A percentile compares a stretch with the other conserved stretches of the same genome.
Evolutionary conservation across 2,329 filamentous ascomycete species (phyloP).

Genomic region (Metarhizium guizhouense): DNA sequence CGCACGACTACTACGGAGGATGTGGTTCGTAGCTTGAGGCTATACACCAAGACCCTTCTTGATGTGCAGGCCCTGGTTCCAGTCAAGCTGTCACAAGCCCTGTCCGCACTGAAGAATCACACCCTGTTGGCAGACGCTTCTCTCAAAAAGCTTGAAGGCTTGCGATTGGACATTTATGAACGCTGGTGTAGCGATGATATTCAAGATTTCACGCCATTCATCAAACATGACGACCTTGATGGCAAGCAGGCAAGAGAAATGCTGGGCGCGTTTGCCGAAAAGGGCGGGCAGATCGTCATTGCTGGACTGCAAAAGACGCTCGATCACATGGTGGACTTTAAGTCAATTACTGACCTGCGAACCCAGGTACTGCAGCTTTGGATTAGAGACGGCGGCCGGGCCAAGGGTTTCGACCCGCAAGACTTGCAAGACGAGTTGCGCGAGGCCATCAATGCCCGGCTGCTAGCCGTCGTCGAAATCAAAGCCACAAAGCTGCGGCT

Average conservation of each 20-base stretch:
- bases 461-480: constrained; percentile 52
- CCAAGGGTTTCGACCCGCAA: constrained; percentile 57
- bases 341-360: constrained; percentile 59
- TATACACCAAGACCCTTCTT: constrained; percentile 70
- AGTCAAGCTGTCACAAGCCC: constrained; percentile 57
- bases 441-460: constrained; percentile 57
- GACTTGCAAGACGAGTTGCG: constrained; percentile 62
- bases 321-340: constrained; percentile 53
- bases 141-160: constrained; percentile 55
- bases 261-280: constrained; percentile 54
- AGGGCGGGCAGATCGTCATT: constrained; percentile 50
- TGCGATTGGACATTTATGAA: constrained; percentile 69
- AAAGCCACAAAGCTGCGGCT: constrained; percentile 56
- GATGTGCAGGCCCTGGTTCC: constrained; percentile 72
- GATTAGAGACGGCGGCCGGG: constrained; percentile 59
- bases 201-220: constrained; percentile 76
- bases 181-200: constrained; percentile 79
- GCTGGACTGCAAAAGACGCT: constrained; percentile 54
- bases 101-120: constrained; percentile 59
- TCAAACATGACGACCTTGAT: constrained; percentile 69
- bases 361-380: constrained; percentile 64
- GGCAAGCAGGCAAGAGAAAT: constrained; percentile 50
- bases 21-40: constrained; percentile 55
- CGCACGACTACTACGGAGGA: constrained; percentile 31
- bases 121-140: constrained; percentile 64